Base-by-base conservation (phyloP, 768 basidiomycete species). In the Hygrophoropsis aurantiaca region DNA sequence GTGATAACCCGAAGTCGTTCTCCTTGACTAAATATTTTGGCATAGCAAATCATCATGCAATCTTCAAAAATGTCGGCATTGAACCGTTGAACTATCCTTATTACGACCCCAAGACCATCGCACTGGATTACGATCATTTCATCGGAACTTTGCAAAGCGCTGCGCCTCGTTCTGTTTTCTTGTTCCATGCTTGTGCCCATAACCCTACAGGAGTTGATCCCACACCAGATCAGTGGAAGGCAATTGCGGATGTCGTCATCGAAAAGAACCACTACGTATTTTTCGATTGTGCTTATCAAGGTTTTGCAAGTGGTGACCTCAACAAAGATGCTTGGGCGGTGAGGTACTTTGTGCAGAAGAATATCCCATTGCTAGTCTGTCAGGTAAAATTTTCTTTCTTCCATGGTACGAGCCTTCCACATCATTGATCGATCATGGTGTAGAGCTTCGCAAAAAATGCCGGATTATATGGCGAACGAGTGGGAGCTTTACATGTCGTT, bases 371-470 rank as follows among this genome's bases (percentile, higher is more conserved):
- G 73, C 80, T 90, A 41, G 77, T 98, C 36, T 97, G 94, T 74
- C 90, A 92, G 85, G 89, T 87, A 54, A 46, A 79, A 62, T 9
- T 20, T 16, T n/a, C 19, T 27, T 30, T 37, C 16, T 43, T 36
- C 13, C 38, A 46, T 49, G 18, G 21, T 2, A 16, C 30, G 15
- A 30, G n/a, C 11, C n/a, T 3, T 10, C 9, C 40, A 30, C 24
- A 35, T 25, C 8, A 34, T 35, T 66, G 10, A 67, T 47, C 36
- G 25, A 25, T 16, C 13, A 1, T 44, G 19, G 6, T 26, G 26
- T 72, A 97, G 88, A 94, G 90, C 65, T 99, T 97, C 70, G 95
- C 97, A 24, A 94, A 95, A 77, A 95, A 95, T 61, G 93, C 93
- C 21, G 95, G 94, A 16, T 63, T 98, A 64, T 98, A 98, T 63